Base-by-base conservation (phyloP, 768 basidiomycete genomes). In the Postia placenta region DNA sequence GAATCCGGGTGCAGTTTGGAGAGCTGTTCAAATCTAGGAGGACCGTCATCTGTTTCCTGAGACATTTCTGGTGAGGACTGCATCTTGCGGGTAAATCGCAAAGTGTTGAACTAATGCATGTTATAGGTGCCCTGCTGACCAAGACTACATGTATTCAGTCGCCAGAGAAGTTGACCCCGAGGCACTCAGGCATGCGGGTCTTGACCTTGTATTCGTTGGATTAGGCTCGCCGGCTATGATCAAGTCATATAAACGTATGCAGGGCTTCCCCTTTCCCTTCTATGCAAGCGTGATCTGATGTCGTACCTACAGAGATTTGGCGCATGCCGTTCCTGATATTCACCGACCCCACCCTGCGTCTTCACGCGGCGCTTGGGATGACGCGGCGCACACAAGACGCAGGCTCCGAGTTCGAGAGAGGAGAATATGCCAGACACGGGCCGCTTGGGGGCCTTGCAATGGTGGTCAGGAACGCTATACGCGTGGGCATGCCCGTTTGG, bases 141-240 rank as follows among this genome's bases (percentile, higher is more conserved):
- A 92, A 60, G 92, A 95, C 64, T 96, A 94, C 64, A 81, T 93
- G 74, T 72, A 78, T 36, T 83, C 81, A 27, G 73, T 89, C 54
- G 67, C 70, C 67, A 70, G 61, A 45, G 71, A 75, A 40, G 63
- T 81, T 54, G 53, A 77, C 55, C 62, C 69, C 49, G 70, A 70
- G 64, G 64, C 70, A 5, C 70, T 87, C 20, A 66, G 71, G 50
- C 64, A 67, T 52, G 71, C 74, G 20, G 70, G 72, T 23, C 74
- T 85, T 25, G 76, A 80, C 46, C 63, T 92, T 38, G 73, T 92
- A 42, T 72, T 93, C 56, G 81, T 94, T 61, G 79, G 87, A 39
- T 86, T 89, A 59, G 92, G 92, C 4, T 78, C 89, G 0, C 77
- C 76, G 49, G 79, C 75, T 20, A 81, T 91, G 77, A 82, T 92